These are phyloP conservation scores for Phytophthora foliorum DNA, from an alignment of 352 stramenopile genomes.

Conservation along the genomic window DNA sequence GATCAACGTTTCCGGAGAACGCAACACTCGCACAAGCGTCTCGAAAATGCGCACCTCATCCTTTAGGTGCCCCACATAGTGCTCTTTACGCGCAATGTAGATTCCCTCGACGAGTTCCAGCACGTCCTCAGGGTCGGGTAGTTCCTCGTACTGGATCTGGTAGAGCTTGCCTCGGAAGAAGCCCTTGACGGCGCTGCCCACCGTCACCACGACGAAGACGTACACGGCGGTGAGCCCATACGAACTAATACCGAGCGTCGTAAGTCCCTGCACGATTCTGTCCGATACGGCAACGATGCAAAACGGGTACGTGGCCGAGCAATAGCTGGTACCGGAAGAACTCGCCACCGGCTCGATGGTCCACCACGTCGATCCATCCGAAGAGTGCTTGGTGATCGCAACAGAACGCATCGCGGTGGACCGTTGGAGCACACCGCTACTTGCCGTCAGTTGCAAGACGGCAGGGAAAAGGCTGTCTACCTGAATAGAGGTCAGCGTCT, in stretches of 20 bases:
- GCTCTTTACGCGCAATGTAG: slow-evolving; percentile 86
- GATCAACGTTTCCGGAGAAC: slow-evolving; percentile 84
- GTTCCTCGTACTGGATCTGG: slow-evolving; percentile 85
- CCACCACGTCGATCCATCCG: slow-evolving; percentile 73
- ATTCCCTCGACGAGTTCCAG: slow-evolving; percentile 90
- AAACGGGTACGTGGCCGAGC: slow-evolving; percentile 60
- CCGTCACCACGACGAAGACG: slow-evolving; percentile 90
- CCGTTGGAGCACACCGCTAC: slow-evolving; percentile 59
- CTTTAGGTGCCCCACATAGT: slow-evolving; percentile 89
- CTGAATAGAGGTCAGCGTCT: slow-evolving; percentile 54
- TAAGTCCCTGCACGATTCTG: slow-evolving; percentile 87
- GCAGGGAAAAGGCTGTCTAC: slow-evolving; percentile 63
- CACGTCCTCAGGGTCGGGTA: slow-evolving; percentile 86
- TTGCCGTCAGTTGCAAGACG: slow-evolving; percentile 83
- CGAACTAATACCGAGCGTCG: slow-evolving; percentile 80
- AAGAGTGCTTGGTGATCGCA: slow-evolving; percentile 68
- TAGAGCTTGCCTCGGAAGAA: slow-evolving; percentile 87
- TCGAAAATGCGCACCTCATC: slow-evolving; percentile 92
- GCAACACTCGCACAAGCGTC: slow-evolving; percentile 85
- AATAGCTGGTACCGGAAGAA: slow-evolving; percentile 50
- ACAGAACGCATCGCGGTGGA: slow-evolving; percentile 66
- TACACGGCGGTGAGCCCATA: slow-evolving; percentile 90
- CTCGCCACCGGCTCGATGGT: slow-evolving; percentile 56
- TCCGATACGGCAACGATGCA: slow-evolving; percentile 89
- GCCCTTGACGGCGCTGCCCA: slow-evolving; percentile 84